Evolutionary conservation across 2,329 filamentous ascomycete species (phyloP), one percentile per base, ranked within the genome.

Genomic region (Diaporthe longicolla): DNA sequence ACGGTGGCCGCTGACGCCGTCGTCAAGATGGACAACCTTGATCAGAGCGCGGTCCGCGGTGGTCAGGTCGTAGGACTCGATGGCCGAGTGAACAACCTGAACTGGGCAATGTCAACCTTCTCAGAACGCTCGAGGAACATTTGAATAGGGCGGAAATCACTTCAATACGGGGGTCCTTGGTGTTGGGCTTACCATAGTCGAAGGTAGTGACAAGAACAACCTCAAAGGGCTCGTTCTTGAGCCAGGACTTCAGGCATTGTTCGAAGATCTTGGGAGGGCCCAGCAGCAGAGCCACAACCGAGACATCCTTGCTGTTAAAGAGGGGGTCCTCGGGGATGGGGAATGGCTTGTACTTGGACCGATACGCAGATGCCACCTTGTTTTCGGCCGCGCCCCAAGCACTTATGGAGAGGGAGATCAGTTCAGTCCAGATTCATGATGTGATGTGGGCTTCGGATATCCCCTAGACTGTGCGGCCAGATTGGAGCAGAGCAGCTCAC

Each of bases 221-320:
- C 57, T 71, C 70, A 0, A 40, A 26, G 11, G 70, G 70, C 45
- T 71, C 3, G 8, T 71, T 71, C 45, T 40, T 54, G 57, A 71
- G 57, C 70, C 70, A 71, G 32, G 70, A 54, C 35, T 15, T 43
- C 19, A 71, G 70, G 35, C 70, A 71, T 15, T 2, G 13, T 35
- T 59, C 32, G 7, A 71, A 63, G 32, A 71, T 55, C 48, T 63
- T 9, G 32, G 70, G 70, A 45, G 70, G 70, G 37, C 26, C 35
- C 21, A 71, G 35, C 19, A 71, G 70, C 21, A 50, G 8, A 32
- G 45, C 15, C 10, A 71, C 19, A 8, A 71, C 57, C 17, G 70
- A 71, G 58, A 71, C 57, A 17, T 71, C 70, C 26, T 63, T 54
- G 57, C 32, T 71, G 35, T 57, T 71, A 24, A 45, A 71, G 17